phyloP scores from a whole-genome alignment of 192 early-diverging fungal genomes.

The Umbelopsis vinacea region DNA sequence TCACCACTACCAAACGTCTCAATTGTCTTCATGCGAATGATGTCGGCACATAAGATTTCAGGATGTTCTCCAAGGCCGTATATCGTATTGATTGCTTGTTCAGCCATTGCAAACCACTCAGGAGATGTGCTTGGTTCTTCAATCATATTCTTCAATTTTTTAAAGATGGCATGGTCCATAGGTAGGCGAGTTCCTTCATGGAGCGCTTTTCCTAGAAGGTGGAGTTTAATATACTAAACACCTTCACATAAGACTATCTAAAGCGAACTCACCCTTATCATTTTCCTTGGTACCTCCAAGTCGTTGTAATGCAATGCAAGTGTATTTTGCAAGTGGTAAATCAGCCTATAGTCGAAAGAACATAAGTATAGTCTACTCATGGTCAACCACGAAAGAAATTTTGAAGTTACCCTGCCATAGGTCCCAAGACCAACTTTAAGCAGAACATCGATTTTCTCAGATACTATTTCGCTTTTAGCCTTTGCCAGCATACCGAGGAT shows the following conservation, averaged over 20 bases:
- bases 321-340: conserved; percentile 82
- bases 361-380: neutral
- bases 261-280: conserved; percentile 60
- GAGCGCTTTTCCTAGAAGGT: conserved; percentile 27
- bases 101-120: conserved; percentile 71
- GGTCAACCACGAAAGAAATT: neutral
- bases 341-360: conserved; percentile 62
- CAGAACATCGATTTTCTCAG: conserved; percentile 84
- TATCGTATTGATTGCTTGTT: conserved; percentile 95
- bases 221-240: neutral
- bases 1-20: conserved; percentile 61
- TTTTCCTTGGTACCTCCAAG: conserved; percentile 63
- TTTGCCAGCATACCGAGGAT: conserved; percentile 94
- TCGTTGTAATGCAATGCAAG: conserved; percentile 92
- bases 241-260: conserved; percentile 11
- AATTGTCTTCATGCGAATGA: conserved; percentile 72
- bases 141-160: conserved; percentile 49
- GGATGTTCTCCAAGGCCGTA: conserved; percentile 92
- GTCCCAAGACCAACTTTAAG: conserved; percentile 84
- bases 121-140: conserved; percentile 48
- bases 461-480: conserved; percentile 78
- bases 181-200: conserved; percentile 53
- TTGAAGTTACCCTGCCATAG: conserved; percentile 64
- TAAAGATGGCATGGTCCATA: conserved; percentile 62
- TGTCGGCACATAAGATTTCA: conserved; percentile 74